Base-by-base conservation (phyloP, 495 filamentous ascomycete genomes). In the Xylaria palmicola region DNA sequence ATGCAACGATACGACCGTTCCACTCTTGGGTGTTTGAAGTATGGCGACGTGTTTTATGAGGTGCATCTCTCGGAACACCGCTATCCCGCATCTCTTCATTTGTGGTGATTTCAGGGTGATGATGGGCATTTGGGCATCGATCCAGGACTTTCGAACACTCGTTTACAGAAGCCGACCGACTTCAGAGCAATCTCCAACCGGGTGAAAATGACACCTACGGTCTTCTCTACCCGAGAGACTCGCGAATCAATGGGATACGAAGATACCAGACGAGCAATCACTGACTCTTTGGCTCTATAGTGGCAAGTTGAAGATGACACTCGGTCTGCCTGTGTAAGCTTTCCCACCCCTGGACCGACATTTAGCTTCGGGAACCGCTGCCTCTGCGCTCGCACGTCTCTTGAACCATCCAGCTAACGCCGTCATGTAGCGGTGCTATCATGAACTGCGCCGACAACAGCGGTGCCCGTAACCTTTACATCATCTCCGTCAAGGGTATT, bases 261-360 rank as follows among this genome's bases (percentile, higher is more conserved):
- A 36, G 20, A 49, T 37, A 36, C 26, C 9, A 40, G 43, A 3
- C 3, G 12, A 19, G 7, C 36, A 3, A 43, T 30, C 34, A 52
- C 57, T 52, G 47, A 52, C 57, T 52, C 10, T 52, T n/a, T 49
- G 3, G 50, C n/a, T 51, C 8, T 44, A 60, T 44, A 60, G 94
- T 85, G 96, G 96, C 90, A 98, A 98, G 90, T 88, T 98, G 66
- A 98, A 97, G 89, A 98, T 98, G 94, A 96, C 94, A 77, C 91
- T 98, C 80, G 94, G 90, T 97, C 91, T 98, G 72, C 94, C 94
- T 79, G 90, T 92, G 93, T 97, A 93, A 80, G 93, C 91, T 36
- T 24, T 93, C 86, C 94, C 19, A 30, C 22, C 93, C n/a, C 4
- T 2, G 27, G 29, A 50, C 19, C 58, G 13, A 59, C 1, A 29